Percentiles rank a stretch among this genome's conserved stretches.
These are phyloP conservation scores for Heliamphora exappendiculata DNA, from an alignment of 148 eudicot species.

Conservation along the genomic window DNA sequence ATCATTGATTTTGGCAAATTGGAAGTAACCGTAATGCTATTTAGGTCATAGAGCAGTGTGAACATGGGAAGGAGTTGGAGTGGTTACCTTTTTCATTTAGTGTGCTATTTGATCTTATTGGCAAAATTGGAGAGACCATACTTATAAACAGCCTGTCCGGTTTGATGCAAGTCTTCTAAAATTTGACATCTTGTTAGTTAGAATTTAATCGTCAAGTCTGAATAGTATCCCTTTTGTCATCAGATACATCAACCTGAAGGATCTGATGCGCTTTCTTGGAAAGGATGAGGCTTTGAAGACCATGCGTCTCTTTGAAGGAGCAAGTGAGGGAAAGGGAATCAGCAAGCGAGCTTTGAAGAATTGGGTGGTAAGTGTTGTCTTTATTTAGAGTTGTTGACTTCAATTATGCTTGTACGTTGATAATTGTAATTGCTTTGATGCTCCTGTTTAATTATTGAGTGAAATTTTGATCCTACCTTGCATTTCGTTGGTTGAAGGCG, in stretches of 20 bases:
- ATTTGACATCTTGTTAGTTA: neutral
- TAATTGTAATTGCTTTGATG: neutral
- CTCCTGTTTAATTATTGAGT: neutral
- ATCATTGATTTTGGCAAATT: neutral
- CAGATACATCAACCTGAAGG: slow-evolving; percentile 52
- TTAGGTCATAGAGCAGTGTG: neutral
- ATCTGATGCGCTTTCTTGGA: slow-evolving; percentile 70
- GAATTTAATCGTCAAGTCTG: neutral
- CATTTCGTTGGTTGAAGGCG: neutral
- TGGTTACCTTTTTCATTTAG: neutral
- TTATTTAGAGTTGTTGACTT: neutral
- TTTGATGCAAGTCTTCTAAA: neutral
- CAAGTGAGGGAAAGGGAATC: slow-evolving; percentile 58
- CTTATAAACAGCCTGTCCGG: neutral
- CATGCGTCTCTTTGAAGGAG: slow-evolving; percentile 56
- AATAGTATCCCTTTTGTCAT: slow-evolving; percentile 4
- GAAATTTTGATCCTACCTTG: neutral
- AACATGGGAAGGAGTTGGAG: neutral
- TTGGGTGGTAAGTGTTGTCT: slow-evolving; percentile 62
- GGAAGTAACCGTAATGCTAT: neutral
- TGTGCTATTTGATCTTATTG: neutral
- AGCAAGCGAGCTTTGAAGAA: slow-evolving; percentile 71
- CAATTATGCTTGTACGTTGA: neutral
- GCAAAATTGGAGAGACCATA: neutral
- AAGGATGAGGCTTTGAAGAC: slow-evolving; percentile 72